Evolutionary conservation across 306 rosid genomes (phyloP).

Genomic region (Cucumis melo): DNA sequence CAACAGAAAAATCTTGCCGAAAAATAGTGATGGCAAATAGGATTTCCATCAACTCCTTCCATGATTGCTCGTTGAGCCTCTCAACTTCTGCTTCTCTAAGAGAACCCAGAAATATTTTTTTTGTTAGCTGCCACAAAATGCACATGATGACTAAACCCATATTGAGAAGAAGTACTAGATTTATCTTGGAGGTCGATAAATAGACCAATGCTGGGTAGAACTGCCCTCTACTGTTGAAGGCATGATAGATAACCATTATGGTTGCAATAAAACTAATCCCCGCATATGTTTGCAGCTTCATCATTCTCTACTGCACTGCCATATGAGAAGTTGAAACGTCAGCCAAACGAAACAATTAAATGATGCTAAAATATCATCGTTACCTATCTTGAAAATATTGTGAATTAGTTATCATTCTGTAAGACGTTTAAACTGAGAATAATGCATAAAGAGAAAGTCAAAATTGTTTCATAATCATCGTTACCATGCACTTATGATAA

Average conservation of each 20-base stretch:
- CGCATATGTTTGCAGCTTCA: conserved; percentile 83
- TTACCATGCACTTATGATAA: too few species aligned
- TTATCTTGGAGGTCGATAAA: conserved; percentile 92
- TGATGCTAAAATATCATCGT: neutral
- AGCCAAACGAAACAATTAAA: neutral
- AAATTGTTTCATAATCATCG: too few species aligned
- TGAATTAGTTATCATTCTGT: neutral
- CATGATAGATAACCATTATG: conserved; percentile 77
- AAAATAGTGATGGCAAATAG: conserved; percentile 92
- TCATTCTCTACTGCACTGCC: conserved; percentile 30
- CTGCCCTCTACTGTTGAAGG: conserved; percentile 87
- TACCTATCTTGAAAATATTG: neutral
- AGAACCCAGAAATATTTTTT: conserved; percentile 67
- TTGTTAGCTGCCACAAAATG: conserved; percentile 74
- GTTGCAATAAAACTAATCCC: conserved; percentile 82
- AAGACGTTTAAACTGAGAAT: neutral
- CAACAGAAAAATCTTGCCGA: conserved; percentile 90
- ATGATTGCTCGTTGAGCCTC: conserved; percentile 95
- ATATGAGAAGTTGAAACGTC: neutral
- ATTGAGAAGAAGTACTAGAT: conserved; percentile 87
- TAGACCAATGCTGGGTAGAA: conserved; percentile 95
- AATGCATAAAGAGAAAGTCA: neutral
- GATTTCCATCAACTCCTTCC: conserved; percentile 99
- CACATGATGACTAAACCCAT: conserved; percentile 92
- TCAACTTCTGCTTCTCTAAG: conserved; percentile 98